Evolutionary conservation across 306 rosid genomes (phyloP).

Genomic region (Fragaria nilgerrensis): DNA sequence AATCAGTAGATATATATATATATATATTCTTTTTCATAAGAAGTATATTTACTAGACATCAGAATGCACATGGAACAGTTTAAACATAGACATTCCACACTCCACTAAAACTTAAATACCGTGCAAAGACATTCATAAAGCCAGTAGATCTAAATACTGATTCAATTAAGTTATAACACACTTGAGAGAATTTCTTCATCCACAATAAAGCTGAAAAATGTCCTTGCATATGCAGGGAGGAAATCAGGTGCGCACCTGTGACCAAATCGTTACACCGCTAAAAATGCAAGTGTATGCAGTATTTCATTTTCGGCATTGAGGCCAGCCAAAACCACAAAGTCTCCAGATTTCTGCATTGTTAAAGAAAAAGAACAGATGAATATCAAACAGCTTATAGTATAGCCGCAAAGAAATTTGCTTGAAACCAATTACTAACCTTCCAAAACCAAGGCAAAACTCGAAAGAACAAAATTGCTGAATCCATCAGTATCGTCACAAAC

Average conservation of each 20-base stretch:
- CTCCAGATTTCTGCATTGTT: slow-evolving; percentile 74
- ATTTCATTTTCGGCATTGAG: slow-evolving; percentile 88
- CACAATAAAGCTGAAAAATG: not conserved
- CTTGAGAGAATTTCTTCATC: not conserved
- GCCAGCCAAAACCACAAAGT: slow-evolving; percentile 55
- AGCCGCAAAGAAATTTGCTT: slow-evolving; percentile 11
- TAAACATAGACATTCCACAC: not conserved
- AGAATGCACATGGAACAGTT: not conserved
- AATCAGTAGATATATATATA: not conserved
- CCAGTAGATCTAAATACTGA: not conserved
- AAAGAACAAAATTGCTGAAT: slow-evolving; percentile 70
- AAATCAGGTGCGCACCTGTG: slow-evolving; percentile 60
- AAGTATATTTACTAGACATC: not conserved
- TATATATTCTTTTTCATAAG: too few species aligned
- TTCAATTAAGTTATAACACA: not conserved
- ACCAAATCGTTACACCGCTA: slow-evolving; percentile 87
- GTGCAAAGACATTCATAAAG: not conserved
- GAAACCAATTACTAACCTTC: slow-evolving; percentile 63
- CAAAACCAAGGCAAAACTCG: slow-evolving; percentile 93
- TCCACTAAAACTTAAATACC: not conserved
- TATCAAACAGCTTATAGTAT: slow-evolving; percentile 11
- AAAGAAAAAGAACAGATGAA: not conserved
- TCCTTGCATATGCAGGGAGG: slow-evolving; percentile 12
- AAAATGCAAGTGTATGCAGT: slow-evolving; percentile 79
- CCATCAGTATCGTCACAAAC: slow-evolving; percentile 83